Evolutionary conservation across 192 early-diverging fungal species (phyloP).

Genomic region (Diversispora epigaea): DNA sequence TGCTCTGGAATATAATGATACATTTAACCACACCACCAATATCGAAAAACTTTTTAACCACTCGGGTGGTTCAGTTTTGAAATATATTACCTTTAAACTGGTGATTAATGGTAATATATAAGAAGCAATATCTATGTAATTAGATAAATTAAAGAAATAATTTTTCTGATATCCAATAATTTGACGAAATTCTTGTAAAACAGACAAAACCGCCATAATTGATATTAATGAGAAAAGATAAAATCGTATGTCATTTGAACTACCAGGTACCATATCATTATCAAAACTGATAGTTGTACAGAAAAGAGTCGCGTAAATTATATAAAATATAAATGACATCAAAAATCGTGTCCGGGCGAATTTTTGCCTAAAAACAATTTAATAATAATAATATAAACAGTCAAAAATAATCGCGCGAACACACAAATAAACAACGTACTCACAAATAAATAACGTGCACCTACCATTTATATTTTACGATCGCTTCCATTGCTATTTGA

Average conservation of each 20-base stretch:
- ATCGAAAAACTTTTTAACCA: conserved; percentile 1
- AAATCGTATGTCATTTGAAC: neutral
- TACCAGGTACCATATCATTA: neutral
- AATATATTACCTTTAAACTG: neutral
- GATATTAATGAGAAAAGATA: neutral
- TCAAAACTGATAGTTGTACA: neutral
- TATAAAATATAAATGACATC: neutral
- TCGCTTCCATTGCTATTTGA: conserved; percentile 9
- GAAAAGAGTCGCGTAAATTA: neutral
- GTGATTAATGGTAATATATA: neutral
- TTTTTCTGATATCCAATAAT: neutral
- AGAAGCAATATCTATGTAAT: neutral
- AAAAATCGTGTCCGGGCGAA: neutral
- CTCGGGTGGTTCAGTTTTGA: neutral
- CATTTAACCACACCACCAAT: neutral
- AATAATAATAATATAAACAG: neutral
- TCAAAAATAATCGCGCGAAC: neutral
- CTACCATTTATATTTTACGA: conserved; percentile 17
- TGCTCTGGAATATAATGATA: neutral
- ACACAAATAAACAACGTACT: neutral
- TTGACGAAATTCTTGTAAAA: conserved; percentile 7
- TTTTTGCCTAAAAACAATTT: neutral
- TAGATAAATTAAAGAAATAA: conserved; percentile 6
- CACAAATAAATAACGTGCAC: neutral
- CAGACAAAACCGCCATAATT: neutral